Base-by-base conservation (phyloP, 2,329 filamentous ascomycete genomes). In the Colletotrichum lini region DNA sequence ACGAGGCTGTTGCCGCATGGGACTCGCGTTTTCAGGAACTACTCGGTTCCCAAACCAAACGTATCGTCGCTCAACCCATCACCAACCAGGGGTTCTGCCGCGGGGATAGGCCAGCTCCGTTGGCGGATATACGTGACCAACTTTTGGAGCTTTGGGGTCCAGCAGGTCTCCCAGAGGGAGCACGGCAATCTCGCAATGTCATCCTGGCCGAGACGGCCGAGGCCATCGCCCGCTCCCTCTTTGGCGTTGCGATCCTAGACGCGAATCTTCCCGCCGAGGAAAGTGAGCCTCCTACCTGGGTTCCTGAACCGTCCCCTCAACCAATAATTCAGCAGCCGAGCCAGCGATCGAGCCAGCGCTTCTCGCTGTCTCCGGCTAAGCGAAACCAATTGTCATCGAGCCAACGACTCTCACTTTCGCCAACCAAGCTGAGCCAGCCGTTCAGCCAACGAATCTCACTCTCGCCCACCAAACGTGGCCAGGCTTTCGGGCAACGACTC, bases 121-220 rank as follows among this genome's bases (percentile, higher is more conserved):
- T 73, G 26, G 56, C 64, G 59, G 59, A 59, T 45, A 64, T 73
- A n/a, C 64, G 64, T 9, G 47, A 40, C 16, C 54, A 72, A 26
- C 59, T 73, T 10, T 60, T 72, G 57, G 60, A 72, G 21, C 18
- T 65, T 9, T 73, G 72, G 72, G 38, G 65, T 23, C 26, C 47
- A 26, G 23, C 23, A 12, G 45, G 49, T 7, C 49, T 66, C 50
- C 60, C 67, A 1, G 45, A 52, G 8, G 40, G 38, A 13, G 71
- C 67, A 26, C 63, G 54, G 16, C 60, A 47, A 23, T 74, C 73
- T 12, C 67, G 73, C 21, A 53, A 56, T n/a, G 50, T 74, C 38
- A 57, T 70, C 15, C 50, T 74, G 9, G 59, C 73, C 4, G 73
- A 74, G 42, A 71, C 71, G 21, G 59, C 67, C n/a, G 73, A 74